A percentile compares a stretch with the other conserved stretches of the same genome.
phyloP scores from a whole-genome alignment of 2,329 filamentous ascomycete genomes.

The Xylariaceae sp. region DNA sequence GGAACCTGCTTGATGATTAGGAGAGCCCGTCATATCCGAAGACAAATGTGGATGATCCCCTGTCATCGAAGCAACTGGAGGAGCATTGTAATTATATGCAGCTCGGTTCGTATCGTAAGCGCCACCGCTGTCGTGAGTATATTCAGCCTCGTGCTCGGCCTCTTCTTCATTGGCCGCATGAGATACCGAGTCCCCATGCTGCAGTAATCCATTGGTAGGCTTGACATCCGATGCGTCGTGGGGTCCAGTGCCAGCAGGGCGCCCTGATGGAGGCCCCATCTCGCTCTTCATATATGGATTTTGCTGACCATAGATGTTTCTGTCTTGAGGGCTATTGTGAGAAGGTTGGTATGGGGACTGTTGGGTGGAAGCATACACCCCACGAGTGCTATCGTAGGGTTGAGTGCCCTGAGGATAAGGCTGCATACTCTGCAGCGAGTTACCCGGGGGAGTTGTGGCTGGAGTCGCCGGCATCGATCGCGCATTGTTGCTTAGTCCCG shows the following conservation, averaged over 20 bases:
- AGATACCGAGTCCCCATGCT: conserved; percentile 50
- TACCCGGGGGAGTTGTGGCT: conserved; percentile 82
- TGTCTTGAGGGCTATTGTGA: conserved; percentile 54
- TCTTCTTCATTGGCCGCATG: conserved; percentile 59
- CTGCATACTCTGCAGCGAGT: conserved; percentile 71
- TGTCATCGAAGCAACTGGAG: conserved; percentile 61
- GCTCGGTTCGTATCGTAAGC: conserved; percentile 68
- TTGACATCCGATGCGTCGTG: conserved; percentile 64
- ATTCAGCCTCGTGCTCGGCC: conserved; percentile 74
- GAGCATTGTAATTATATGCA: conserved; percentile 73
- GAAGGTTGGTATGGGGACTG: conserved; percentile 68
- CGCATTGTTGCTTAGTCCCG: conserved; percentile 64
- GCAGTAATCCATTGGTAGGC: conserved; percentile 62
- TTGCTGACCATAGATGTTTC: conserved; percentile 62
- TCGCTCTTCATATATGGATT: conserved; percentile 74
- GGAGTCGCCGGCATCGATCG: conserved; percentile 89
- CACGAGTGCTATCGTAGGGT: conserved; percentile 71
- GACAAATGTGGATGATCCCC: conserved; percentile 74
- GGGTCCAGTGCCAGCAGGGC: conserved; percentile 53
- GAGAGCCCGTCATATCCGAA: conserved; percentile 78
- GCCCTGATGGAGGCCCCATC: conserved; percentile 75
- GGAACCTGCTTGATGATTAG: conserved; percentile 71
- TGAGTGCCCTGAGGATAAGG: conserved; percentile 66
- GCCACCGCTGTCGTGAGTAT: conserved; percentile 71
- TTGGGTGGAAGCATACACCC: conserved; percentile 70